Evolutionary conservation across 257 asterid genomes (phyloP).

Genomic region (Marsdenia floribunda): DNA sequence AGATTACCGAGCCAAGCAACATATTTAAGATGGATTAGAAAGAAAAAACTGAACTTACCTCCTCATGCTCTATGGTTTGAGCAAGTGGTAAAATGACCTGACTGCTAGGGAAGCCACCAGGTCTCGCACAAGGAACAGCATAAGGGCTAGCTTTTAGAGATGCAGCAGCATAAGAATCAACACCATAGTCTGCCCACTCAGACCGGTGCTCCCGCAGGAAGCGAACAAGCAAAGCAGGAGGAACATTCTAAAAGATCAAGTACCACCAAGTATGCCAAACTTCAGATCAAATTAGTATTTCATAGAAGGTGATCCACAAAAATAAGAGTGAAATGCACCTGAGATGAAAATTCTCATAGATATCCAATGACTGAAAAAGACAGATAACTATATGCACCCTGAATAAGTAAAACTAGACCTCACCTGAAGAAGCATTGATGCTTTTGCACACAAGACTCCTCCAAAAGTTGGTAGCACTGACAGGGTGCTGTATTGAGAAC

Average conservation of each 20-base stretch:
- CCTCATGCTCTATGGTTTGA: slow-evolving; percentile 77
- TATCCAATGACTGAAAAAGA: not conserved
- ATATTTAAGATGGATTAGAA: not conserved
- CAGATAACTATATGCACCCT: not conserved
- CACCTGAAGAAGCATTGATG: slow-evolving; percentile 98
- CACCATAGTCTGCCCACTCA: slow-evolving; percentile 88
- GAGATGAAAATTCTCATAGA: not conserved
- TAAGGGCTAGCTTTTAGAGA: slow-evolving; percentile 64
- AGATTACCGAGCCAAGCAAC: not conserved
- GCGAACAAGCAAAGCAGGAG: slow-evolving; percentile 78
- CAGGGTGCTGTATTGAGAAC: slow-evolving; percentile 58
- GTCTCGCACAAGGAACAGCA: slow-evolving; percentile 65
- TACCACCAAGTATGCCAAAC: not conserved
- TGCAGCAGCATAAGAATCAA: slow-evolving; percentile 76
- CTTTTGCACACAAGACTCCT: slow-evolving; percentile 89
- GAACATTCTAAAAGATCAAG: slow-evolving; percentile 48
- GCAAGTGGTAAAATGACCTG: slow-evolving; percentile 82
- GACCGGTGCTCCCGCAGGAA: slow-evolving; percentile 89
- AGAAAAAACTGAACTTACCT: slow-evolving; percentile 34
- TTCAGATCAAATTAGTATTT: not conserved
- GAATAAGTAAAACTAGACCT: not conserved
- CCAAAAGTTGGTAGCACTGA: slow-evolving; percentile 74
- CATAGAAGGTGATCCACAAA: not conserved
- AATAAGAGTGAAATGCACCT: not conserved
- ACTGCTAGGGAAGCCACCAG: slow-evolving; percentile 61